Base-by-base conservation (phyloP, 2,329 filamentous ascomycete species). In the Dichotomopilus funicola region DNA sequence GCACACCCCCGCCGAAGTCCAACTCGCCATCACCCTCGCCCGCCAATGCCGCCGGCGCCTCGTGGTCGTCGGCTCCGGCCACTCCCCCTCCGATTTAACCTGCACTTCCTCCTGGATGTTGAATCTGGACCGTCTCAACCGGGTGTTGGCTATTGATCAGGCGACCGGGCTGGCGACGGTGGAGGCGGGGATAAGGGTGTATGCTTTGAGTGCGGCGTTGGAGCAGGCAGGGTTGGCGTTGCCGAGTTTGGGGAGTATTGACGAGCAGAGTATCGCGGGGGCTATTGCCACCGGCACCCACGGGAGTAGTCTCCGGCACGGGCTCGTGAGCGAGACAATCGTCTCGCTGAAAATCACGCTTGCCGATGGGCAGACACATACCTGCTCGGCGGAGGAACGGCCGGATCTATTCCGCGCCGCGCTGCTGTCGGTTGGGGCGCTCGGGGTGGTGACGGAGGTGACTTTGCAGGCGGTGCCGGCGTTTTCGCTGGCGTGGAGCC, bases 91-190 rank as follows among this genome's bases (percentile, higher is more conserved):
- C 61, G 87, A 92, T 66, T 75, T 99, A 44, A 97, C 92, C 4
- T 95, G 90, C 72, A 95, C 91, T 5, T 94, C 89, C 12, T 89
- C 88, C 61, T 97, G 94, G 94, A 85, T 96, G 68, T 77, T 97
- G 63, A 97, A 96, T 70, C 82, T 99, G 59, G 94, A 99, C 75
- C 79, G 87, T 61, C 89, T 89, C 73, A 83, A 83, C 67, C 77
- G 80, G 53, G 80, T 97, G 35, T 68, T 95, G 49, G 79, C 83
- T 6, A 77, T 95, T 49, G 84, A 95, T 66, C 72, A 71, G 51
- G 76, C 81, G 41, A 85, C 78, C 9, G 81, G 84, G 51, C 72
- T 87, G 6, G 81, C 95, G 52, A 83, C 85, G 2, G 87, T 95
- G 64, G 81, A 97, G 73, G 87, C 88, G n/a, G 94, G 94, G 12